Evolutionary conservation across 805 yeast species (phyloP), one percentile per base, ranked within the genome.

Genomic region (Ogataea allantospora): DNA sequence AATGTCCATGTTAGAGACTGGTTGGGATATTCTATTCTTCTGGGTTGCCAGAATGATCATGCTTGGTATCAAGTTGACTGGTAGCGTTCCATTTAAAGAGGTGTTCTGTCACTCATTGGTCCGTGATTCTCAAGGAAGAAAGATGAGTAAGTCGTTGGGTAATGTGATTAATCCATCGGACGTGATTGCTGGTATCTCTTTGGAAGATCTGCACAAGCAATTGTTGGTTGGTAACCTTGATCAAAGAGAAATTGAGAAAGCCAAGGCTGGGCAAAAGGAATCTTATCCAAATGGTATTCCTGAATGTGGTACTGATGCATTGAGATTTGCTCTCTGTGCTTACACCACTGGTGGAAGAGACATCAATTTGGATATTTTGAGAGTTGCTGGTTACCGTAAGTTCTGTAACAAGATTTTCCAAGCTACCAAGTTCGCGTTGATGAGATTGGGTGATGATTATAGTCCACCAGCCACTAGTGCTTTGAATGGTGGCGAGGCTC

Each of bases 331-430:
- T 26, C 77, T 91, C 50, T 93, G 98, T 77, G 96, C 97, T 36
- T 93, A 91, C 73, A 84, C 96, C 36, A 91, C 98, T 33, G 99
- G 99, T 70, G 98, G 97, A 55, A 82, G 98, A 69, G 99, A 93
- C 59, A 93, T 93, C 64, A 93, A 93, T 70, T 75, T 93, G 62
- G 97, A 93, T 62, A 88, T 93, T 54, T 71, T 88, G 63, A 84
- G 98, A 70, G 96, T 93, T 51, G 98, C 93, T 64, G 99, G 98
- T 58, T 93, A 93, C 81, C 80, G 99, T 70, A 93, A 93, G 77
- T 93, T 93, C 85, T 88, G 99, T 75, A 93, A 93, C 80, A 93
- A 93, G 80, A 93, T 93, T 55, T 93, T 88, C 75, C 98, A 93
- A 71, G 99, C 99, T 38, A 89, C 98, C 46, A 93, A 93, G 70